phyloP scores from a whole-genome alignment of 805 yeast species.

The Zygosaccharomyces siamensis region DNA sequence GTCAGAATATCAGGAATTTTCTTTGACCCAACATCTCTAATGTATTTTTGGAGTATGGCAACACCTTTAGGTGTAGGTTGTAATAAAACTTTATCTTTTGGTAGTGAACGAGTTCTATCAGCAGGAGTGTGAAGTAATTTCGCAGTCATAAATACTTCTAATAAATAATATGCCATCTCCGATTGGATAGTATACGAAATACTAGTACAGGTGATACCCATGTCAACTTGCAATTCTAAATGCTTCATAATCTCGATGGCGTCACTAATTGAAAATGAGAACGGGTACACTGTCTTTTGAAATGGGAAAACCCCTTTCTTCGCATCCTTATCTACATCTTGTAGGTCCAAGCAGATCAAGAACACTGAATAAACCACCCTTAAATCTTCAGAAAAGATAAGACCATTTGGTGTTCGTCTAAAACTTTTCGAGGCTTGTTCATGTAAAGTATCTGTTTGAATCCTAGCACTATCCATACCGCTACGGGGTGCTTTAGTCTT shows the following conservation, averaged over 20 bases:
- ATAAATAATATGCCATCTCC: conserved; percentile 44
- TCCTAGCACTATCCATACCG: not conserved
- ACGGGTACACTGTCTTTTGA: conserved; percentile 40
- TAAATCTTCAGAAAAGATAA: conserved; percentile 51
- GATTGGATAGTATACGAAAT: conserved; percentile 51
- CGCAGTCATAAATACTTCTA: conserved; percentile 53
- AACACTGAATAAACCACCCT: conserved; percentile 57
- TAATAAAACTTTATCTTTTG: conserved; percentile 42
- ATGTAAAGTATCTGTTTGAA: conserved; percentile 27
- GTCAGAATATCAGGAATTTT: conserved; percentile 45
- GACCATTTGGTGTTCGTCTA: conserved; percentile 49
- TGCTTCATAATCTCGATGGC: conserved; percentile 51
- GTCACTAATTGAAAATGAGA: conserved; percentile 45
- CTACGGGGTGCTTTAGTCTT: not conserved
- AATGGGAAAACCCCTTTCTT: conserved; percentile 30
- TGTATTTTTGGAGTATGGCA: conserved; percentile 58
- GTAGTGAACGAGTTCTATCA: conserved; percentile 56
- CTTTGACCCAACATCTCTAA: conserved; percentile 50
- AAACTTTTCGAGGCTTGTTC: conserved; percentile 43
- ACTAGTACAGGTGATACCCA: conserved; percentile 47
- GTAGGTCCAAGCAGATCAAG: conserved; percentile 40
- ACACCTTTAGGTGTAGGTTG: conserved; percentile 95
- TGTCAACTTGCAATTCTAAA: conserved; percentile 46
- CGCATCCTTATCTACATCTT: conserved; percentile 27
- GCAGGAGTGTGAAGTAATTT: conserved; percentile 69